A percentile compares a stretch with the other conserved stretches of the same genome.
These are phyloP conservation scores for Solanum pinnatisectum DNA, from an alignment of 257 asterid genomes.

Conservation along the genomic window DNA sequence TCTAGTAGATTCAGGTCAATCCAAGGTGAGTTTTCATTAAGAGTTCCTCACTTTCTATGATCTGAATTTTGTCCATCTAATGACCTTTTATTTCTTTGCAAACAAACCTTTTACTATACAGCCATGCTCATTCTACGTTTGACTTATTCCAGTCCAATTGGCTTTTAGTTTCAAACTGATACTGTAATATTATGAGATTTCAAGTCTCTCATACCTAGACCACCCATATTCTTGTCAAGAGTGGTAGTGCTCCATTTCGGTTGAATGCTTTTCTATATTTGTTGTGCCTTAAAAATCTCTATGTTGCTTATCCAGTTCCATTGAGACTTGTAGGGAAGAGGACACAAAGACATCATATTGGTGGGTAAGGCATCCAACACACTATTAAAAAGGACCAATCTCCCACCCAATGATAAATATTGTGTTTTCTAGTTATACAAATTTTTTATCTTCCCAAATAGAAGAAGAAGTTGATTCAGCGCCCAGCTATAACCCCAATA, in stretches of 20 bases:
- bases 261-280: neutral
- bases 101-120: neutral
- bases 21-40: slow-evolving; percentile 44
- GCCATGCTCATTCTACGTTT: neutral
- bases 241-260: neutral
- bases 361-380: neutral
- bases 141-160: neutral
- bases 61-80: neutral
- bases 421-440: neutral
- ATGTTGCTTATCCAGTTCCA: neutral
- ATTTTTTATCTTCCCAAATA: neutral
- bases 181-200: neutral
- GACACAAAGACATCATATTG: neutral
- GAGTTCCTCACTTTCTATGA: neutral
- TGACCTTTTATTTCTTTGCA: neutral
- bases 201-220: neutral
- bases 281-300: neutral
- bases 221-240: neutral
- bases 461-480: neutral
- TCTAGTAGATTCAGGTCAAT: slow-evolving; percentile 39
- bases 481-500: neutral
- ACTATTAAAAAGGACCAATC: neutral
- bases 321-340: neutral
- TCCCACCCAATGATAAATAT: neutral
- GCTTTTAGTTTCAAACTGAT: neutral